These are phyloP conservation scores for Epithemia pelagica DNA, from an alignment of 108 stramenopile species.

Conservation along the genomic window DNA sequence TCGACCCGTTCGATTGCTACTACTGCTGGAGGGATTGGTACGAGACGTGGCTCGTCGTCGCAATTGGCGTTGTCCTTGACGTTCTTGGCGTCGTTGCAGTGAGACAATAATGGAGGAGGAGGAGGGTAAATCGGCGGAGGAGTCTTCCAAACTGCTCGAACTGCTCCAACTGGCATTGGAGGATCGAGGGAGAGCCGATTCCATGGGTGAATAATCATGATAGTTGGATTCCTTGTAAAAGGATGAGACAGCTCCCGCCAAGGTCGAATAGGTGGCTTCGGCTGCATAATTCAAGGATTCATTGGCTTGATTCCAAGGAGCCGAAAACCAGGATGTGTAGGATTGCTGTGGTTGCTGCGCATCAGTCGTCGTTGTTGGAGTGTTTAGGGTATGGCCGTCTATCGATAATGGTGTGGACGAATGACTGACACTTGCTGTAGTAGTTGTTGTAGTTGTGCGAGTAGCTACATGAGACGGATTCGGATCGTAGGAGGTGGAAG, in stretches of 20 bases:
- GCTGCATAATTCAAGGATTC: not conserved
- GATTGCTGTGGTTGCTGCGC: no score
- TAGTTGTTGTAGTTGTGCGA: no score
- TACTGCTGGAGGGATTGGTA: no score
- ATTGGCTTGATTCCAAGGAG: not conserved
- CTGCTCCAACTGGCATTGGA: not conserved
- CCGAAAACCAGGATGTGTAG: not conserved
- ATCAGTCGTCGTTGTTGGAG: no score
- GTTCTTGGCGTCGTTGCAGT: not conserved
- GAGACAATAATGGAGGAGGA: not conserved
- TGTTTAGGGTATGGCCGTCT: no score
- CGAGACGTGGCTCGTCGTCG: not conserved
- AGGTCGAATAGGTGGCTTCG: not conserved
- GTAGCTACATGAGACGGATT: no score
- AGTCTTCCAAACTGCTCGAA: not conserved
- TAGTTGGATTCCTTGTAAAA: constrained; percentile 1
- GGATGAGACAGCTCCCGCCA: not conserved
- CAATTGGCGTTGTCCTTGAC: not conserved
- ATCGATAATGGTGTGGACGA: no score
- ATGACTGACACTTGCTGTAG: no score
- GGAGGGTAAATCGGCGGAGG: not conserved
- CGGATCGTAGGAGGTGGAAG: no score
- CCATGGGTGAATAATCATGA: no score
- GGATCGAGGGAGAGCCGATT: no score
- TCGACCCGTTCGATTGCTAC: no score